Evolutionary conservation across 192 early-diverging fungal species (phyloP).

Genomic region (Backusella circina): DNA sequence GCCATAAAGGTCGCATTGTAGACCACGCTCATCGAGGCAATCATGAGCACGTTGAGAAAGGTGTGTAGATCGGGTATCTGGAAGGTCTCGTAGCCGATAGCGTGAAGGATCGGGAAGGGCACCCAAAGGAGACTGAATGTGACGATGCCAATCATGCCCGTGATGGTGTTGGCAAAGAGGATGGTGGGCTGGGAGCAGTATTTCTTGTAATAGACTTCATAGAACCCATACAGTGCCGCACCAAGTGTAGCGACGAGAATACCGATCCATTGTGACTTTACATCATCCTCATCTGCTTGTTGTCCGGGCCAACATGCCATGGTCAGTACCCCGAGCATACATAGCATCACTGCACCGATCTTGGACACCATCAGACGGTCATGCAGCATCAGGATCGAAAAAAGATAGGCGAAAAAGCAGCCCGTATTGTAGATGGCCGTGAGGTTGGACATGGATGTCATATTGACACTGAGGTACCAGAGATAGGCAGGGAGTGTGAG

Average conservation of each 20-base stretch:
- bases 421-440: conserved; percentile 82
- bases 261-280: conserved; percentile 22
- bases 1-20: conserved; percentile 81
- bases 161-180: conserved; percentile 72
- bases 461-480: conserved; percentile 75
- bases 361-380: conserved; percentile 62
- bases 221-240: conserved; percentile 71
- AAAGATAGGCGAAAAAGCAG: conserved; percentile 82
- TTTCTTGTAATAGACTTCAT: conserved; percentile 81
- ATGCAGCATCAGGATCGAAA: conserved; percentile 66
- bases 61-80: conserved; percentile 55
- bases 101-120: conserved; percentile 68
- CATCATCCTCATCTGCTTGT: conserved; percentile 2
- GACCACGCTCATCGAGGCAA: conserved; percentile 65
- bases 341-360: conserved; percentile 58
- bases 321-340: conserved; percentile 64
- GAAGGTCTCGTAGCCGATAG: conserved; percentile 60
- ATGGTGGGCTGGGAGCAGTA: conserved; percentile 57
- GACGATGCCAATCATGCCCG: conserved; percentile 64
- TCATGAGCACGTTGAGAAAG: conserved; percentile 53
- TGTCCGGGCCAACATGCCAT: conserved; percentile 53
- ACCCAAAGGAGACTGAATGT: conserved; percentile 68
- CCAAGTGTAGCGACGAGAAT: conserved; percentile 59
- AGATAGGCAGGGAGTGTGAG: conserved; percentile 69
- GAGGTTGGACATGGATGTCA: conserved; percentile 73